Percentiles rank a stretch among this genome's conserved stretches.
These are phyloP conservation scores for Rhodocollybia butyracea DNA, from an alignment of 768 basidiomycete genomes.

Conservation along the genomic window DNA sequence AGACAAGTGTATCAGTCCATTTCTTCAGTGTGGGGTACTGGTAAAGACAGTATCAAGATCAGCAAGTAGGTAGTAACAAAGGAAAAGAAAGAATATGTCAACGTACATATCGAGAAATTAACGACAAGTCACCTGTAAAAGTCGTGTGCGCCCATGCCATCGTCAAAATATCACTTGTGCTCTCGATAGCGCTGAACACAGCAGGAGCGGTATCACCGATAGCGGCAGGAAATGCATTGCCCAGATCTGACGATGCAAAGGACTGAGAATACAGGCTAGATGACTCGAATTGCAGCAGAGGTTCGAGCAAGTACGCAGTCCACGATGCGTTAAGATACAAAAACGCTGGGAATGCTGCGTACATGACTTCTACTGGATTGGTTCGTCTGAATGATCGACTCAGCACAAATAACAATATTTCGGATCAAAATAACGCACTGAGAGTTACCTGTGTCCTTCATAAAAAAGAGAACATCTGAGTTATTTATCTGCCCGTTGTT, in stretches of 20 bases:
- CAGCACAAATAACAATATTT: neutral
- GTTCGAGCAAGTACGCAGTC: constrained; percentile 39
- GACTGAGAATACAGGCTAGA: neutral
- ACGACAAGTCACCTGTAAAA: too few relatives aligned
- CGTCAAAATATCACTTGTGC: constrained; percentile 7
- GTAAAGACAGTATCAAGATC: neutral
- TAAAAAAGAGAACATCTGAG: constrained; percentile 42
- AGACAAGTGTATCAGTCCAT: constrained; percentile 4
- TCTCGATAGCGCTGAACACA: neutral
- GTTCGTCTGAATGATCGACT: constrained; percentile 15
- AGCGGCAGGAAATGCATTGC: constrained; percentile 2
- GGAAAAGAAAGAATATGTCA: neutral
- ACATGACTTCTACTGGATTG: constrained; percentile 39
- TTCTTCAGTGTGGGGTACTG: constrained; percentile 3
- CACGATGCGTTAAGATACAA: constrained; percentile 36
- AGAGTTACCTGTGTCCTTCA: constrained; percentile 44
- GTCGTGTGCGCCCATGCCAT: too few relatives aligned
- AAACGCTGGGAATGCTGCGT: constrained; percentile 33
- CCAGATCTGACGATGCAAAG: constrained; percentile 11
- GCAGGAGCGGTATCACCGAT: neutral
- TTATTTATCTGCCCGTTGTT: constrained; percentile 28
- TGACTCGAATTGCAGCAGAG: constrained; percentile 31
- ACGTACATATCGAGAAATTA: constrained; percentile 10
- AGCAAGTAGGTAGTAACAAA: neutral
- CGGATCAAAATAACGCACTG: constrained; percentile 25